Base-by-base conservation (phyloP, 345 rosid genomes). In the Camelina hispida region DNA sequence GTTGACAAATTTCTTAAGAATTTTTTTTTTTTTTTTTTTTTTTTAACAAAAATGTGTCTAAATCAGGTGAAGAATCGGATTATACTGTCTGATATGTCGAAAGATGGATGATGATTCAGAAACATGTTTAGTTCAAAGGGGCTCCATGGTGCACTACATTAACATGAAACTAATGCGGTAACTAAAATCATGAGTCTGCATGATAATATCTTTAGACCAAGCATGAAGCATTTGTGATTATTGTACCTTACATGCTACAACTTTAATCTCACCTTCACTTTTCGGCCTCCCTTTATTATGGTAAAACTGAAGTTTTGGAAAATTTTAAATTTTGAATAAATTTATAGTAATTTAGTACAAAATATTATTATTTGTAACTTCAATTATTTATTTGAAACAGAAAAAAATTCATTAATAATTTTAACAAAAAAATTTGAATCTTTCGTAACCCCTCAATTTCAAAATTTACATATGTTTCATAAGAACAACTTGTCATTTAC, bases 171-270 rank as follows among this genome's bases (percentile, higher is more conserved):
- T 57, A 77, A 58, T 77, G 80, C 62, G 68, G 68, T 57, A 77
- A 65, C 55, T 61, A 77, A 77, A 77, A 71, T 77, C 80, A 77
- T 58, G 76, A 77, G 58, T 63, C 51, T 48, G 61, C 54, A 71
- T 77, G 62, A 77, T 77, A 71, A 64, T 76, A 58, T 43, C 50
- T 71, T 71, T 77, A 77, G 80, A 77, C 80, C 71, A 77, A 65
- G 80, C 80, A 58, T 77, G 80, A 77, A 71, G 34, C 48, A 50
- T 44, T 63, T 77, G 80, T 77, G 61, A 77, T 77, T 48, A 77
- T 71, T 77, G 62, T 77, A 65, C 68, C 80, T 63, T 40, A 10
- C 43, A 50, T 10, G 54, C 54, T 50, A 16, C 23, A 37, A 42
- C 80, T 70, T 57, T 57, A 48, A 71, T 40, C 62, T 58, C 72